These are phyloP conservation scores for Ulota crispa DNA, from an alignment of 225 moss, liverwort and hornwort species.

Conservation along the genomic window DNA sequence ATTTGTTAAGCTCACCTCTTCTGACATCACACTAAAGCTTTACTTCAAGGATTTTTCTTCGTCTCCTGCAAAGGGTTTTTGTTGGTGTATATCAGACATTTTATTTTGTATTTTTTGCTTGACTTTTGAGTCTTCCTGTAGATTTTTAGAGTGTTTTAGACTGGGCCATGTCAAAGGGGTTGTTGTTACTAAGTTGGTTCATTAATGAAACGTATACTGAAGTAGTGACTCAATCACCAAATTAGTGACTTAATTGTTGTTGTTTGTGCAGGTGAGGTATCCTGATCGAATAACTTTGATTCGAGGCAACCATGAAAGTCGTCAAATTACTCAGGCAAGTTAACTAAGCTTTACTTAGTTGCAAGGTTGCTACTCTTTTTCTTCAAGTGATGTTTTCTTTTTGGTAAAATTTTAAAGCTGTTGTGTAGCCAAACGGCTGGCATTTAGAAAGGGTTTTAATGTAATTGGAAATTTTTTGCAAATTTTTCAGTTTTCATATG, in stretches of 20 bases:
- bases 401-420: background rate
- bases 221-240: background rate
- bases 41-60: conserved; percentile 4
- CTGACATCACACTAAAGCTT: background rate
- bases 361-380: background rate
- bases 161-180: conserved; percentile 12
- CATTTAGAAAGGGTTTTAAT: background rate
- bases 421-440: background rate
- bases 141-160: conserved; percentile 9
- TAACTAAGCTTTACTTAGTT: background rate
- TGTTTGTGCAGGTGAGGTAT: conserved; percentile 77
- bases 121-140: background rate
- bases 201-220: background rate
- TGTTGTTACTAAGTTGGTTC: conserved; percentile 7
- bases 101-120: background rate
- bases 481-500: background rate
- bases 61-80: background rate
- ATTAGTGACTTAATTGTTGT: background rate
- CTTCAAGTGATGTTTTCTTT: background rate
- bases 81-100: background rate
- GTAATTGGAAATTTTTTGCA: background rate
- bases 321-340: conserved; percentile 95
- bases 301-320: conserved; percentile 99
- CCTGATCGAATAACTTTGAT: conserved; percentile 99
- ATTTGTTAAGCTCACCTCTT: background rate